phyloP scores from a whole-genome alignment of 805 yeast species.

The Pichia phayaonensis region DNA sequence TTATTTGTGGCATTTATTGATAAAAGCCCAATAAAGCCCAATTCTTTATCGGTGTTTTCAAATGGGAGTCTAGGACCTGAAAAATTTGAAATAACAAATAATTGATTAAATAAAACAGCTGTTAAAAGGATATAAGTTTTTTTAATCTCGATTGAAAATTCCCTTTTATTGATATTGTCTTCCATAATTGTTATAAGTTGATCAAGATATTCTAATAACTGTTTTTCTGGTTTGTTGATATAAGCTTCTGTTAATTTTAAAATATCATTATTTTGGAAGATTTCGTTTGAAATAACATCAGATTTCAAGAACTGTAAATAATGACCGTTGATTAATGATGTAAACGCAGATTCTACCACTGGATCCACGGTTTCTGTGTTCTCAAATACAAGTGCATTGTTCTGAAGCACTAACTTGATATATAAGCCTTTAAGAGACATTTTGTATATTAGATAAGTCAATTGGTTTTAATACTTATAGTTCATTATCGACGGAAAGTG shows the following conservation, averaged over 20 bases:
- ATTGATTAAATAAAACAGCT: constrained; percentile 57
- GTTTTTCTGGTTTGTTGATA: not conserved
- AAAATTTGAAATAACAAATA: constrained; percentile 67
- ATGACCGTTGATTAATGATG: constrained; percentile 23
- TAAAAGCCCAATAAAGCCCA: constrained; percentile 15
- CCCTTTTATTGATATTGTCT: not conserved
- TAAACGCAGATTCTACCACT: not conserved
- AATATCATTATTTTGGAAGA: constrained; percentile 14
- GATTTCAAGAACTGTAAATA: constrained; percentile 15
- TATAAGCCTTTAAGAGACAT: constrained; percentile 10
- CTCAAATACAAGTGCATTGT: constrained; percentile 7
- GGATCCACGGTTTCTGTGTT: not conserved
- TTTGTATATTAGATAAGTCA: not conserved
- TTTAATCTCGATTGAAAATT: not conserved
- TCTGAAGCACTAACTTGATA: constrained; percentile 15
- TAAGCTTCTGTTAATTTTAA: constrained; percentile 1
- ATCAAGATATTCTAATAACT: not conserved
- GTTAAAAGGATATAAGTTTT: constrained; percentile 20
- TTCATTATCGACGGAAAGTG: no score
- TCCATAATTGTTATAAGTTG: not conserved
- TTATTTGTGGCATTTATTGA: constrained; percentile 12
- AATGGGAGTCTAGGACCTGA: constrained; percentile 68
- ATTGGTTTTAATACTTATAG: not conserved
- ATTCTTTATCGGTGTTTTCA: constrained; percentile 13
- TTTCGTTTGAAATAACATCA: constrained; percentile 4